Evolutionary conservation across 192 early-diverging fungal species (phyloP).

Genomic region (Spizellomyces sp.): DNA sequence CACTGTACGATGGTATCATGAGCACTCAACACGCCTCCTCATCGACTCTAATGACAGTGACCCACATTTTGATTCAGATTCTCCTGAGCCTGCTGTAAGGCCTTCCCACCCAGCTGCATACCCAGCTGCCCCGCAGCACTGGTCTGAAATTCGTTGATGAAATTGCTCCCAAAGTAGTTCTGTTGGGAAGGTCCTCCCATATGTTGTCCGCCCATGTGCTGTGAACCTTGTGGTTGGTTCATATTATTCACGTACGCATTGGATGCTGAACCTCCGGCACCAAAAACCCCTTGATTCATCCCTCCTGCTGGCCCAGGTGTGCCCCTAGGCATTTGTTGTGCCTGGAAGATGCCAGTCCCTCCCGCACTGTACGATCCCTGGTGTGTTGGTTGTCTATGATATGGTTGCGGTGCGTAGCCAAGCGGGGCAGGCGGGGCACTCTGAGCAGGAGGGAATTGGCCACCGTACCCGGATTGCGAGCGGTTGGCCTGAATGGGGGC

Average conservation of each 20-base stretch:
- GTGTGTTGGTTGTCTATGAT: conserved; percentile 14
- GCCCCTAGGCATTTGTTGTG: neutral
- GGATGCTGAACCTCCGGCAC: too few relatives aligned
- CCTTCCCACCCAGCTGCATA: conserved; percentile 89
- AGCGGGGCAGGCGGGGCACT: neutral
- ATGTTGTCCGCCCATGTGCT: neutral
- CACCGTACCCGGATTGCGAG: neutral
- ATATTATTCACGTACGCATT: too few relatives aligned
- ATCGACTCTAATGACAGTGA: conserved; percentile 7
- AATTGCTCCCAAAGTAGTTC: conserved; percentile 17
- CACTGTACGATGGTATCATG: conserved; percentile 52
- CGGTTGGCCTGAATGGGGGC: too few relatives aligned
- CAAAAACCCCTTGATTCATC: too few relatives aligned
- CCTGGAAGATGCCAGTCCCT: neutral
- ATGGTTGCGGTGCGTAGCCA: conserved; percentile 9
- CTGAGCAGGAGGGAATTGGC: neutral
- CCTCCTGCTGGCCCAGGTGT: too few relatives aligned
- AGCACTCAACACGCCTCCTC: conserved; percentile 2
- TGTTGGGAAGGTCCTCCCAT: conserved; percentile 10
- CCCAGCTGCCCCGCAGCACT: conserved; percentile 75
- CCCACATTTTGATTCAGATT: conserved; percentile 91
- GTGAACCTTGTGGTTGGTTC: neutral
- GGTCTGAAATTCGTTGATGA: conserved; percentile 46
- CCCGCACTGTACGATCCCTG: conserved; percentile 3
- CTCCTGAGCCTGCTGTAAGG: conserved; percentile 80